Conservation (phyloP, 306 rosid genomes). For the Glycine latifolia region DNA sequence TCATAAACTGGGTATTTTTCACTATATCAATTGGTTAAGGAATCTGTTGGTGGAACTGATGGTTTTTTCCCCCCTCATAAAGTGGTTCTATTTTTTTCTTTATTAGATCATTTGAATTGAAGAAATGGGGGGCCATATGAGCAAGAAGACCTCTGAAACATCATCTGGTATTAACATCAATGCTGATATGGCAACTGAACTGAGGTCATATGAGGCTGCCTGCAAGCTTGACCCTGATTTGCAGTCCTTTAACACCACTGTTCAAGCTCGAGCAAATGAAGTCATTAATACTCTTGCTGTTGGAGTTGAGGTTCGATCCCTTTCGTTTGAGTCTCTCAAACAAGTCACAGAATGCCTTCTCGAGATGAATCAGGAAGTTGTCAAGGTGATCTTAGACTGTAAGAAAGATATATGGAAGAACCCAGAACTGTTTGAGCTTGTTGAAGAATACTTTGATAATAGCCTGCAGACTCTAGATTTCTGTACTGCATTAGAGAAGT, state of each 20-base stretch:
- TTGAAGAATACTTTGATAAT: conserved; percentile 86
- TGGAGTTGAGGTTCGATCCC: conserved; percentile 85
- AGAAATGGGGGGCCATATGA: conserved; percentile 75
- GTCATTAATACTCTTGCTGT: conserved; percentile 72
- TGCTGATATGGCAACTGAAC: conserved; percentile 56
- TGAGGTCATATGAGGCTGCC: conserved; percentile 77
- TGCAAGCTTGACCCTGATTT: conserved; percentile 70
- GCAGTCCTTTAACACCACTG: conserved; percentile 64
- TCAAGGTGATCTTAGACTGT: conserved; percentile 77
- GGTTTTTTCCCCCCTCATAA: neutral
- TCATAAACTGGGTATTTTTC: neutral
- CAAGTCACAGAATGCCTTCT: conserved; percentile 79
- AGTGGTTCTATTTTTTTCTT: conserved; percentile 32
- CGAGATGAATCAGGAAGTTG: conserved; percentile 94
- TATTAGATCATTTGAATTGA: conserved; percentile 38
- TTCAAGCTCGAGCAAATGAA: conserved; percentile 72
- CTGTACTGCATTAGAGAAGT: conserved; percentile 79
- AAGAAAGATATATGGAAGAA: conserved; percentile 89
- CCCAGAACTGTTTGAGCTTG: conserved; percentile 80
- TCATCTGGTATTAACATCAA: conserved; percentile 48
- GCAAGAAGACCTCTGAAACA: conserved; percentile 63
- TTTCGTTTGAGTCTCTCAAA: conserved; percentile 79
- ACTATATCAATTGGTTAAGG: conserved; percentile 21
- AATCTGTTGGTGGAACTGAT: conserved; percentile 10
- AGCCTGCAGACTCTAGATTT: conserved; percentile 88